Percentiles rank a stretch among this genome's conserved stretches.
Evolutionary conservation across 768 basidiomycete species (phyloP).

Genomic region (Saitozyma sp.): DNA sequence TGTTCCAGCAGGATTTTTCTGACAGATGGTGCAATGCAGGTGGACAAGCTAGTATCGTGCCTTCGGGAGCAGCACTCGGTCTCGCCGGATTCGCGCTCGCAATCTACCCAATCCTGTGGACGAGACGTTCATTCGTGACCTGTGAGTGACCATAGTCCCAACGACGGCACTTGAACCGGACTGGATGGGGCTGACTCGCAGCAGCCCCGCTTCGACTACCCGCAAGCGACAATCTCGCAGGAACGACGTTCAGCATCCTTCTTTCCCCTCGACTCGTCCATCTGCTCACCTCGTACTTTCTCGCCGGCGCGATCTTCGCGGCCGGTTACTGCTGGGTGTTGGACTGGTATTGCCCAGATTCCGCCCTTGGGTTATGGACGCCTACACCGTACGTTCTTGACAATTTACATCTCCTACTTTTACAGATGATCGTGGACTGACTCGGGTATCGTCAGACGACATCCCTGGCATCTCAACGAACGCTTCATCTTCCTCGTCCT

Average conservation of each 20-base stretch:
- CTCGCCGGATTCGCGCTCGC: conserved; percentile 15
- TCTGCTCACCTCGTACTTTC: conserved; percentile 12
- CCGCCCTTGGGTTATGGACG: conserved; percentile 7
- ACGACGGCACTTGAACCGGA: not conserved
- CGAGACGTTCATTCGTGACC: conserved; percentile 22
- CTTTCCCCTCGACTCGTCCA: conserved; percentile 1
- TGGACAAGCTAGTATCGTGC: not conserved
- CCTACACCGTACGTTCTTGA: conserved; percentile 15
- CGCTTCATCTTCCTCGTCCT: conserved; percentile 37
- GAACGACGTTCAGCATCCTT: conserved; percentile 15
- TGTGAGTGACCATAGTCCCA: conserved; percentile 12
- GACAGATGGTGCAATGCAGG: too few relatives aligned
- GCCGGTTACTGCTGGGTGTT: conserved; percentile 10
- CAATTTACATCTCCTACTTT: not conserved
- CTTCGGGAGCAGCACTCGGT: not conserved
- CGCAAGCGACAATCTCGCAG: conserved; percentile 9
- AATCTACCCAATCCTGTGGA: conserved; percentile 23
- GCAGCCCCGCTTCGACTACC: conserved; percentile 19
- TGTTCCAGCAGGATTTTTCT: not conserved
- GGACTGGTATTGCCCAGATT: not conserved
- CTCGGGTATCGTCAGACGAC: conserved; percentile 23
- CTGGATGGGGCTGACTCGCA: too few relatives aligned
- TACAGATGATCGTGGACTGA: not conserved
- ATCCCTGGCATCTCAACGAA: conserved; percentile 44
- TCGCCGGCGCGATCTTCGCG: conserved; percentile 9